Percentiles rank a stretch among this genome's conserved stretches.
phyloP scores from a whole-genome alignment of 2,329 filamentous ascomycete species.

The Aspergillus sp. region DNA sequence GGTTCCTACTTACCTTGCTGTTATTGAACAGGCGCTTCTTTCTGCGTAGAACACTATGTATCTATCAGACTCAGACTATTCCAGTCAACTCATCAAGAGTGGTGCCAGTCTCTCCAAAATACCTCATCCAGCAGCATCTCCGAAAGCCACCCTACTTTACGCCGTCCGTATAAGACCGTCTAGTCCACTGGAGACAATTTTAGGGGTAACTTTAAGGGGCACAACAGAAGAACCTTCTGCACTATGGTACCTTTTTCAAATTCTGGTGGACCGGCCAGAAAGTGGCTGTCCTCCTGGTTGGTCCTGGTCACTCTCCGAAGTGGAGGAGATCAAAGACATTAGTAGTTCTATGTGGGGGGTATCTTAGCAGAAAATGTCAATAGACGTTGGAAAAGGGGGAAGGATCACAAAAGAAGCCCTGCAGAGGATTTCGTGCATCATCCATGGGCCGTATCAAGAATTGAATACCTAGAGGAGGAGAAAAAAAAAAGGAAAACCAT shows the following conservation, averaged over 20 bases:
- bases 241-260: neutral
- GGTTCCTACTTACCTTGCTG: too few relatives aligned
- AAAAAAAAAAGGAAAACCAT: neutral
- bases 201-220: neutral
- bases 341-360: neutral
- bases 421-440: too few relatives aligned
- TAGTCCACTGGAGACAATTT: neutral
- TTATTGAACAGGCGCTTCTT: too few relatives aligned
- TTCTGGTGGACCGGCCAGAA: neutral
- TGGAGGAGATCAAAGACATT: constrained; percentile 1
- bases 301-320: neutral
- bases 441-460: too few relatives aligned
- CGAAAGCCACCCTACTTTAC: neutral
- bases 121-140: neutral
- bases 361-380: neutral
- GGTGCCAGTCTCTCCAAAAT: neutral
- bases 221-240: neutral
- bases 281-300: neutral
- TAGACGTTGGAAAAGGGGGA: neutral
- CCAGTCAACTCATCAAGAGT: too few relatives aligned
- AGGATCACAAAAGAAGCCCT: neutral
- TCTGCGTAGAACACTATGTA: too few relatives aligned
- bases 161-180: neutral
- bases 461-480: neutral
- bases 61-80: too few relatives aligned